These are phyloP conservation scores for Candida pseudofarinosa DNA, from an alignment of 805 yeast species.

Conservation along the genomic window DNA sequence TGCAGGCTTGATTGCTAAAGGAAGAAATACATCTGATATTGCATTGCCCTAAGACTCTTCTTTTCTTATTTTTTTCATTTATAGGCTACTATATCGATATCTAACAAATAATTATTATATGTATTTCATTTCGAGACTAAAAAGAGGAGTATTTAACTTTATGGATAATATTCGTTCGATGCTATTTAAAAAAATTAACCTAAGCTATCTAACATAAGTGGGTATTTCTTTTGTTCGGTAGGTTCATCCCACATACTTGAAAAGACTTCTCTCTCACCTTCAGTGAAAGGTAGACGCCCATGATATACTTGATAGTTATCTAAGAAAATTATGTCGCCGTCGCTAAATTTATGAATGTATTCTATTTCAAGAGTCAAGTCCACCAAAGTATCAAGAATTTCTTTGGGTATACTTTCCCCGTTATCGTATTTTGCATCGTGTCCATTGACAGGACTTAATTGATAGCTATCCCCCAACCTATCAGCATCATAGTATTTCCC, in stretches of 20 bases:
- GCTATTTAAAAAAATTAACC: not conserved
- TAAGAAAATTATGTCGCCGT: conserved; percentile 30
- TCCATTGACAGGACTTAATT: not conserved
- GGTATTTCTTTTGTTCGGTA: not conserved
- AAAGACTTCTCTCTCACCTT: conserved; percentile 24
- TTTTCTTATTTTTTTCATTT: too few relatives aligned
- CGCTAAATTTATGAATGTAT: conserved; percentile 26
- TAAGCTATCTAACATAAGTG: not conserved
- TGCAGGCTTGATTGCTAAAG: conserved; percentile 38
- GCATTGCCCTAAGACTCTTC: not conserved
- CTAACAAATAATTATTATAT: too few relatives aligned
- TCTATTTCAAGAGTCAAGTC: conserved; percentile 11
- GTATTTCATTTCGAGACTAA: too few relatives aligned
- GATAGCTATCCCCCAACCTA: conserved; percentile 3
- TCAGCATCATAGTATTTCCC: conserved; percentile 3
- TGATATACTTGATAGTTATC: conserved; percentile 33
- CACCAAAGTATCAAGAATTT: conserved; percentile 6
- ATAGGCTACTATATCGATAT: too few relatives aligned
- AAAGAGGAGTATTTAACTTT: too few relatives aligned
- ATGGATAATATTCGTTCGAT: too few relatives aligned
- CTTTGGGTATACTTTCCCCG: not conserved
- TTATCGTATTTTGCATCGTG: not conserved
- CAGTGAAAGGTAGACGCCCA: conserved; percentile 25
- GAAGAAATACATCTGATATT: conserved; percentile 11
- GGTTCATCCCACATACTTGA: conserved; percentile 34